Evolutionary conservation across 352 stramenopile species (phyloP).

Genomic region (Elongisporangium prolatum): DNA sequence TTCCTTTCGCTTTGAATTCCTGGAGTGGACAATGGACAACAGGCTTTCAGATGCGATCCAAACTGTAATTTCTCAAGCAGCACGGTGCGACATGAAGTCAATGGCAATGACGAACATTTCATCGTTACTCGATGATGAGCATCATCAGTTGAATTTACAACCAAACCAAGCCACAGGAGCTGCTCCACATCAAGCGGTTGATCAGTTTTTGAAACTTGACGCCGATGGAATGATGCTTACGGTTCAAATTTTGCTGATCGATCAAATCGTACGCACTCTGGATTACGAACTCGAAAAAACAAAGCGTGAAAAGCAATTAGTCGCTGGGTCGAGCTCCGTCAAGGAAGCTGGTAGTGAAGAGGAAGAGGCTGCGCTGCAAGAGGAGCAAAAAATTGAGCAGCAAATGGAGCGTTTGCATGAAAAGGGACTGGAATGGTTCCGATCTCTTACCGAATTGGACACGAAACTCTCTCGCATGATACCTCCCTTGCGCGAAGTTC

Average conservation of each 20-base stretch:
- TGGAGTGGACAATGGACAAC: slow-evolving; percentile 78
- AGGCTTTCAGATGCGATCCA: slow-evolving; percentile 59
- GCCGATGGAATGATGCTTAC: slow-evolving; percentile 64
- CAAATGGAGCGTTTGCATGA: slow-evolving; percentile 52
- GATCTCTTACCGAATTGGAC: slow-evolving; percentile 68
- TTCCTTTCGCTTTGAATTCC: slow-evolving; percentile 77
- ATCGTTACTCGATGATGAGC: slow-evolving; percentile 29
- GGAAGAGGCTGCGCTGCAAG: slow-evolving; percentile 2
- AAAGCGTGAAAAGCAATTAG: slow-evolving; percentile 16
- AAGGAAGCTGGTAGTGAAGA: slow-evolving; percentile 1
- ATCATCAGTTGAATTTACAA: slow-evolving; percentile 8
- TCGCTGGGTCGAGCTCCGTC: slow-evolving; percentile 4
- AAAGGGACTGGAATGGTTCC: slow-evolving; percentile 83
- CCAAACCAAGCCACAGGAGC: neutral
- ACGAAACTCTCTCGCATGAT: slow-evolving; percentile 79
- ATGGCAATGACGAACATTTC: slow-evolving; percentile 56
- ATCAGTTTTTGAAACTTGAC: slow-evolving; percentile 66
- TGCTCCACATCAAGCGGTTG: slow-evolving; percentile 18
- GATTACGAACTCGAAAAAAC: slow-evolving; percentile 51
- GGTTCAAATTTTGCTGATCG: slow-evolving; percentile 80
- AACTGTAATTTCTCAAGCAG: slow-evolving; percentile 55
- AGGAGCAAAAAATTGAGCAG: slow-evolving; percentile 29
- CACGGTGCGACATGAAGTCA: slow-evolving; percentile 68
- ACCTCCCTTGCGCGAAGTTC: slow-evolving; percentile 72
- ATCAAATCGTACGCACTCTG: slow-evolving; percentile 63